phyloP scores from a whole-genome alignment of 2,329 filamentous ascomycete genomes.

The Scedosporium minutisporum region DNA sequence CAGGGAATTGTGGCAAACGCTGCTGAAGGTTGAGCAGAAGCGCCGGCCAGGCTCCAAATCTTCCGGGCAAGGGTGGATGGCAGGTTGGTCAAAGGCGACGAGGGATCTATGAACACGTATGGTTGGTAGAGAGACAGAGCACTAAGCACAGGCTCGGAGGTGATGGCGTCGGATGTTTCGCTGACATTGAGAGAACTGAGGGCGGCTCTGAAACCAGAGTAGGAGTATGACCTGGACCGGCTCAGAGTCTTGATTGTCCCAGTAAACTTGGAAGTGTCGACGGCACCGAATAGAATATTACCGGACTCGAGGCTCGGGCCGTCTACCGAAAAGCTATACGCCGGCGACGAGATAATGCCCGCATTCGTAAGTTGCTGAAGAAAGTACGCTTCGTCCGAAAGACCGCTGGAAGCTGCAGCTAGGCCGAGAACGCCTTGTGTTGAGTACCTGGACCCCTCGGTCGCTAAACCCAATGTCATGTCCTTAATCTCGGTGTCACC shows the following conservation, averaged over 20 bases:
- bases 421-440: conserved; percentile 76
- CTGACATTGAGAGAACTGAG: conserved; percentile 40
- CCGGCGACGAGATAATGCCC: conserved; percentile 54
- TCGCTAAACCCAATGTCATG: conserved; percentile 66
- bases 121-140: conserved; percentile 33
- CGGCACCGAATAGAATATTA: conserved; percentile 64
- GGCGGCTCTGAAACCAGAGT: conserved; percentile 26
- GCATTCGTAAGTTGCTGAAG: conserved; percentile 53
- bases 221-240: conserved; percentile 28
- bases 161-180: conserved; percentile 34
- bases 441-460: conserved; percentile 44
- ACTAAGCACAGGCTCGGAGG: conserved; percentile 36
- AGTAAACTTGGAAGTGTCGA: conserved; percentile 56
- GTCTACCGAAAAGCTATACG: conserved; percentile 71
- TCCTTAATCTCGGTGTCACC: conserved; percentile 40
- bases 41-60: conserved; percentile 46
- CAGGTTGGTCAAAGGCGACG: conserved; percentile 60
- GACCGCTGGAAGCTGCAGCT: conserved; percentile 46
- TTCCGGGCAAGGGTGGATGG: conserved; percentile 48
- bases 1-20: conserved; percentile 41
- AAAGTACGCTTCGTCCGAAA: conserved; percentile 50
- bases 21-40: conserved; percentile 24
- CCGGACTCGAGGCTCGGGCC: conserved; percentile 57
- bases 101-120: conserved; percentile 61
- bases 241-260: conserved; percentile 58